Percentiles rank a stretch among this genome's conserved stretches.
phyloP scores from a whole-genome alignment of 2,329 filamentous ascomycete genomes.

The Thielaviopsis populi region DNA sequence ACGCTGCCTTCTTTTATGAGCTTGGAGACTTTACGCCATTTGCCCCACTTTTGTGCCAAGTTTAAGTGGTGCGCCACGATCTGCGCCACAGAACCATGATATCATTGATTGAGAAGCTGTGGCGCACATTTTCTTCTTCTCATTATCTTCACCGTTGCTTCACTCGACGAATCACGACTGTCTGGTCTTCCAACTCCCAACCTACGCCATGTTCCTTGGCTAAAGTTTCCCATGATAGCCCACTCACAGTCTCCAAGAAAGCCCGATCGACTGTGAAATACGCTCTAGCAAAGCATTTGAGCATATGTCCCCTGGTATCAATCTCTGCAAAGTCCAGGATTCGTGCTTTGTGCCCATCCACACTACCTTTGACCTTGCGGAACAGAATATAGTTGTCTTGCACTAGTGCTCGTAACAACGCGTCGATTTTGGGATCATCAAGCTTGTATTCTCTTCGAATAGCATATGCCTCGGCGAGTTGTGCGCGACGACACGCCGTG shows the following conservation, averaged over 20 bases:
- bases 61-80: neutral
- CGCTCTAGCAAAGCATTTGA: constrained; percentile 73
- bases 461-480: constrained; percentile 58
- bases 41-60: neutral
- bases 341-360: constrained; percentile 66
- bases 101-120: neutral
- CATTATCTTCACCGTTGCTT: constrained; percentile 22
- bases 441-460: constrained; percentile 47
- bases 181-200: constrained; percentile 63
- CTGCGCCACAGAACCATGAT: neutral
- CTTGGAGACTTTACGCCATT: neutral
- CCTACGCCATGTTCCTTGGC: constrained; percentile 56
- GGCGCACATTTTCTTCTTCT: neutral
- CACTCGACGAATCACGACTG: constrained; percentile 57
- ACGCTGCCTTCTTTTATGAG: neutral
- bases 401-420: constrained; percentile 52
- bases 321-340: constrained; percentile 72
- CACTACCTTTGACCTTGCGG: constrained; percentile 51
- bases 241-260: constrained; percentile 56
- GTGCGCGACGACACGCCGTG: constrained; percentile 65
- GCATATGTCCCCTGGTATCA: constrained; percentile 55
- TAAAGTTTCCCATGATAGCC: constrained; percentile 57
- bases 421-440: constrained; percentile 52
- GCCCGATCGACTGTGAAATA: constrained; percentile 59
- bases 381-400: constrained; percentile 75